A percentile compares a stretch with the other conserved stretches of the same genome.
phyloP scores from a whole-genome alignment of 2,329 filamentous ascomycete species.

The Ophiostoma ulmi region DNA sequence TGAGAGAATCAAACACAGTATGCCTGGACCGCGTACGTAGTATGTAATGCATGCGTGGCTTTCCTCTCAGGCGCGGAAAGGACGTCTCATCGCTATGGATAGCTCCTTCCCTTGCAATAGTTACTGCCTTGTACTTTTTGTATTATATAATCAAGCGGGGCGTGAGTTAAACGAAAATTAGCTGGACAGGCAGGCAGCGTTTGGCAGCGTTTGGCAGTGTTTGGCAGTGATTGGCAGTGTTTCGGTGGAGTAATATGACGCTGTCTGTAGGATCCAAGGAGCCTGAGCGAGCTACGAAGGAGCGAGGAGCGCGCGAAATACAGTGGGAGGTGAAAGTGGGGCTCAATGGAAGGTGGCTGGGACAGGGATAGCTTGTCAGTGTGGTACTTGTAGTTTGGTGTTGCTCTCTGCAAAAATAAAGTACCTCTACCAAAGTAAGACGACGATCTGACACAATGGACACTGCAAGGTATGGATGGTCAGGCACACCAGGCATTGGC shows the following conservation, averaged over 20 bases:
- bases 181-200: background rate
- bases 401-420: background rate
- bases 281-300: background rate
- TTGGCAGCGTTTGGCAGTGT: background rate
- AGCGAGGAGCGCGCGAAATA: constrained; percentile 1
- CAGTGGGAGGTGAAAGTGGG: background rate
- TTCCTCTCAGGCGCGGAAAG: constrained; percentile 12
- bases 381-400: background rate
- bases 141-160: background rate
- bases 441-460: background rate
- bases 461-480: background rate
- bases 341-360: background rate
- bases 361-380: background rate
- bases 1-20: background rate
- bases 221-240: background rate
- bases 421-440: background rate
- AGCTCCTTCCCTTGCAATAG: background rate
- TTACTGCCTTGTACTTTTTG: background rate
- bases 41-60: constrained; percentile 14
- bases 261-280: background rate
- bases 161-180: background rate
- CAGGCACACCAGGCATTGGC: background rate
- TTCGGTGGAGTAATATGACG: background rate
- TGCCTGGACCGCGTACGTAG: constrained; percentile 11
- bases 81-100: constrained; percentile 12